These are phyloP conservation scores for Torulaspora gathmanii DNA, from an alignment of 805 yeast genomes.

Conservation along the genomic window DNA sequence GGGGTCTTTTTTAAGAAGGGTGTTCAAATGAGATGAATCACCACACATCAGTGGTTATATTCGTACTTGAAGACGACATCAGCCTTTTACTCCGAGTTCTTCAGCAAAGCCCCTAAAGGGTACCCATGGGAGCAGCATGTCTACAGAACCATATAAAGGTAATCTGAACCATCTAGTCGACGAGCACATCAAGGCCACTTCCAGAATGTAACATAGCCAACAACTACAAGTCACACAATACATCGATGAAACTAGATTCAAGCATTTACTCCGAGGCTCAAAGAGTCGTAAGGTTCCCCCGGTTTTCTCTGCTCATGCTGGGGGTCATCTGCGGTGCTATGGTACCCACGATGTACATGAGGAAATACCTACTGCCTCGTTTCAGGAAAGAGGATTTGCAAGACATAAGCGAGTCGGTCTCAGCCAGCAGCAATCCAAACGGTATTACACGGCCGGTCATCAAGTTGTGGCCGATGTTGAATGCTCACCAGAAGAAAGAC, in stretches of 20 bases:
- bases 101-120: neutral
- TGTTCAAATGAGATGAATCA: conserved; percentile 10
- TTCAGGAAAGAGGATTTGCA: conserved; percentile 9
- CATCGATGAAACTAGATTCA: conserved; percentile 27
- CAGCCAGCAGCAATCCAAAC: neutral
- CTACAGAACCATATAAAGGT: neutral
- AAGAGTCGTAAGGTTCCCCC: conserved; percentile 24
- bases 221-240: neutral
- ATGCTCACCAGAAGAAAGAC: conserved; percentile 4
- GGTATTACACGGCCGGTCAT: conserved; percentile 7
- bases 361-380: conserved; percentile 19
- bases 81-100: neutral
- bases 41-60: neutral
- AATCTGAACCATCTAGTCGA: neutral
- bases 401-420: conserved; percentile 5
- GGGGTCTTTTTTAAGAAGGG: conserved; percentile 23
- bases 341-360: conserved; percentile 28
- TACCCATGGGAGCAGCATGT: neutral
- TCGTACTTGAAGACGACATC: conserved; percentile 2
- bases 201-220: neutral
- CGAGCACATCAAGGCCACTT: neutral
- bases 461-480: conserved; percentile 11
- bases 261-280: conserved; percentile 29
- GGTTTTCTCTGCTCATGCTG: conserved; percentile 24
- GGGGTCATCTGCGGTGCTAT: conserved; percentile 30